A percentile compares a stretch with the other conserved stretches of the same genome.
phyloP scores from a whole-genome alignment of 1,284 basidiomycete genomes.

The Microbotryum intermedium region DNA sequence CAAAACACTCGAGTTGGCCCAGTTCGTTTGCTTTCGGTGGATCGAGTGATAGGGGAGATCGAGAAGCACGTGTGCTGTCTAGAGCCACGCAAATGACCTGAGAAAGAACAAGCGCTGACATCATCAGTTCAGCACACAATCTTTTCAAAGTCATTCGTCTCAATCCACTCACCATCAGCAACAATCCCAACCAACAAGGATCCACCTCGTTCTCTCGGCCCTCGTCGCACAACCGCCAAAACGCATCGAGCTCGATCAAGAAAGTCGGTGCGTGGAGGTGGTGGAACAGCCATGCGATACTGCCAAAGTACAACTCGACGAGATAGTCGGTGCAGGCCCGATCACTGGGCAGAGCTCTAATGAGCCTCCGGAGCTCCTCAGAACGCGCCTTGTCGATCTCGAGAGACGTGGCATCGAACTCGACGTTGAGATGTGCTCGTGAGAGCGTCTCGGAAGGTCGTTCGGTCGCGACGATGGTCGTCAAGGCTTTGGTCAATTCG shows the following conservation, averaged over 20 bases:
- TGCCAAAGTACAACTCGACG: conserved; percentile 25
- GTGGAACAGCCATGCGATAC: conserved; percentile 27
- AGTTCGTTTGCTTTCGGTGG: not conserved
- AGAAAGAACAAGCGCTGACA: not conserved
- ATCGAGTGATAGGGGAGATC: conserved; percentile 26
- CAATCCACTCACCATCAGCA: conserved; percentile 25
- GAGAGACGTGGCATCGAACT: conserved; percentile 17
- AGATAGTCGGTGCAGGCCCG: conserved; percentile 10
- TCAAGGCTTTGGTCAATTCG: conserved; percentile 25
- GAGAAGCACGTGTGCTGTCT: conserved; percentile 19
- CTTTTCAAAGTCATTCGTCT: not conserved
- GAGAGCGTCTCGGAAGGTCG: not conserved
- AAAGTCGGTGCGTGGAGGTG: conserved; percentile 22
- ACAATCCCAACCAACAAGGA: conserved; percentile 25
- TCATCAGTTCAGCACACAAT: not conserved
- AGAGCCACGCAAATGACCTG: conserved; percentile 27
- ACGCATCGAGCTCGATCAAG: conserved; percentile 26
- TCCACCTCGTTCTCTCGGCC: conserved; percentile 22
- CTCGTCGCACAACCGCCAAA: conserved; percentile 18
- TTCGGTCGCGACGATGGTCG: conserved; percentile 15
- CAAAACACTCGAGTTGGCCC: conserved; percentile 14
- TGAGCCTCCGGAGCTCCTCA: conserved; percentile 14
- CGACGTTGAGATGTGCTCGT: conserved; percentile 17
- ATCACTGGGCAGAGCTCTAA: conserved; percentile 10
- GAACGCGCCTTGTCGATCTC: conserved; percentile 4